Evolutionary conservation across 2,329 filamentous ascomycete genomes (phyloP).

Genomic region (Arthrocladium fulminans): DNA sequence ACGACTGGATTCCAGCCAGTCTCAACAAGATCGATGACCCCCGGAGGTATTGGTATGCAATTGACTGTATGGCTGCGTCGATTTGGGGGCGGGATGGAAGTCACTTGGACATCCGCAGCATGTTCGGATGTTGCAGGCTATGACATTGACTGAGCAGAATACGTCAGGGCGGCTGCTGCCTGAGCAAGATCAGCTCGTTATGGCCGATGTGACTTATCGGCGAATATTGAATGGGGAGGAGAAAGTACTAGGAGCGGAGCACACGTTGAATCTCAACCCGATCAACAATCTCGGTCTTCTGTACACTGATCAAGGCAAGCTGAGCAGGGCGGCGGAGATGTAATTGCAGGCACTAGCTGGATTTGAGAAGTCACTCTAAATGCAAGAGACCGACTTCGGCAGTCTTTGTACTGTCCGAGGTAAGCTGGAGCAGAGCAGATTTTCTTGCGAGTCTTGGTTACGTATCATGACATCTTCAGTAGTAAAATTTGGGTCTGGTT

Average conservation of each 20-base stretch:
- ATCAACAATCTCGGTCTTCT: slow-evolving; percentile 23
- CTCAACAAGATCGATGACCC: slow-evolving; percentile 10
- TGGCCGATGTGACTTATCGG: slow-evolving; percentile 11
- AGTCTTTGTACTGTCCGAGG: too few species aligned
- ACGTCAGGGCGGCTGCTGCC: too few species aligned
- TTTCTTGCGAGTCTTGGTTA: too few species aligned
- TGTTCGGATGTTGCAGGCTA: not conserved
- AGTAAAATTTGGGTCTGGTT: too few species aligned
- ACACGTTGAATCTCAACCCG: slow-evolving; percentile 22
- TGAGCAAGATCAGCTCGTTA: not conserved
- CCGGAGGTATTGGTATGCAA: slow-evolving; percentile 9
- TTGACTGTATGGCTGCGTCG: slow-evolving; percentile 10
- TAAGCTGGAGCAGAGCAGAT: too few species aligned
- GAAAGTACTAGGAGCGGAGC: slow-evolving; percentile 16
- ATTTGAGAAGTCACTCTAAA: too few species aligned
- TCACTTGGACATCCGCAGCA: not conserved
- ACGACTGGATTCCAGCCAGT: slow-evolving; percentile 14
- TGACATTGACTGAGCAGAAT: too few species aligned
- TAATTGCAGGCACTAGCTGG: too few species aligned
- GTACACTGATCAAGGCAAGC: slow-evolving; percentile 21
- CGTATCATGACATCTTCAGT: too few species aligned
- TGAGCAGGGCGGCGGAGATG: too few species aligned
- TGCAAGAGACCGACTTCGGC: too few species aligned
- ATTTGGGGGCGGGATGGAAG: not conserved
- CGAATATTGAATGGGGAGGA: not conserved